A percentile compares a stretch with the other conserved stretches of the same genome.
Conservation (phyloP, 164 flowering plant genomes). For the Saururus chinensis region DNA sequence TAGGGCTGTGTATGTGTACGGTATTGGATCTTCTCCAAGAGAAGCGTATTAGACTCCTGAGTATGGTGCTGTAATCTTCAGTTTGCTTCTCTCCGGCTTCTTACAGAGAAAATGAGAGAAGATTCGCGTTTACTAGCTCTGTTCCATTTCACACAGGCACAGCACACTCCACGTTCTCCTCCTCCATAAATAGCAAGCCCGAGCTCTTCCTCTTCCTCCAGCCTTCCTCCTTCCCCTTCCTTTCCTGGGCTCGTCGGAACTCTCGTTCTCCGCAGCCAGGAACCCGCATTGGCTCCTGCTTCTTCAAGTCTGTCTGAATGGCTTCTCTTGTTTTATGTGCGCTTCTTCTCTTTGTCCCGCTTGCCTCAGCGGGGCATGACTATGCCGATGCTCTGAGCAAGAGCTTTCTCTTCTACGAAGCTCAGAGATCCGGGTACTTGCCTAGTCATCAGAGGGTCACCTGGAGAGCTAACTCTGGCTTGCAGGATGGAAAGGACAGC, state of each 20-base stretch:
- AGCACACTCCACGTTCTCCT: conserved; percentile 13
- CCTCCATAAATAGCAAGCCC: conserved; percentile 26
- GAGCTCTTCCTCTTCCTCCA: conserved; percentile 16
- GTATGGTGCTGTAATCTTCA: too few species aligned
- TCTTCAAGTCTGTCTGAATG: conserved; percentile 9
- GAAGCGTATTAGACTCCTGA: too few species aligned
- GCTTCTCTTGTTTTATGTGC: conserved; percentile 25
- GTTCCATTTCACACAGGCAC: conserved; percentile 16
- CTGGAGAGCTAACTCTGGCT: conserved; percentile 85
- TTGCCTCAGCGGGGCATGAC: conserved; percentile 64
- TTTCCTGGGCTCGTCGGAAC: conserved; percentile 4
- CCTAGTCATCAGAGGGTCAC: conserved; percentile 69
- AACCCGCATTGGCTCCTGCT: conserved; percentile 30
- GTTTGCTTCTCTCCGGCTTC: too few species aligned
- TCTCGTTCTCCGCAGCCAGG: conserved; percentile 11
- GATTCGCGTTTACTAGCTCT: conserved; percentile 8
- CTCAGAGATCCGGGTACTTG: conserved; percentile 91
- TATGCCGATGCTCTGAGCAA: conserved; percentile 73
- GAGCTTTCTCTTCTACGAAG: conserved; percentile 86
- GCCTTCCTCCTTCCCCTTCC: conserved; percentile 8
- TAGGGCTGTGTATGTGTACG: too few species aligned
- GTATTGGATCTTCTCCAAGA: too few species aligned
- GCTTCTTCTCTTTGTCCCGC: conserved; percentile 30
- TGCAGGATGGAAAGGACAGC: conserved; percentile 68
- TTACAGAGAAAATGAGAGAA: too few species aligned